Percentiles rank a stretch among this genome's conserved stretches.
Evolutionary conservation across 2,329 filamentous ascomycete species (phyloP).

Genomic region (Penicillium sp.): DNA sequence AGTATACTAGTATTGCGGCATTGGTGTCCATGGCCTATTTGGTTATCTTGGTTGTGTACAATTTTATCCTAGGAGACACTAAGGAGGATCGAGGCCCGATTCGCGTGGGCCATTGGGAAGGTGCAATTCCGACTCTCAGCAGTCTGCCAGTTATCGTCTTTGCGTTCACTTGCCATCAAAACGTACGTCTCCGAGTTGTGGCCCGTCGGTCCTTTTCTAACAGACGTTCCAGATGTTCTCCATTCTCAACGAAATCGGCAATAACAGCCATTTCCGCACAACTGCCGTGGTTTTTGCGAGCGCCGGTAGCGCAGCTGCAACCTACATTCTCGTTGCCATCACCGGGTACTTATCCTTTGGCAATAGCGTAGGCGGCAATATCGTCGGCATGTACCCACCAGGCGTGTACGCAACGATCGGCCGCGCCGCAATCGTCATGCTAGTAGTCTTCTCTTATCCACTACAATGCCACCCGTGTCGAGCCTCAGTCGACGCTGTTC

Average conservation of each 20-base stretch:
- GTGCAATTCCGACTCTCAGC: conserved; percentile 73
- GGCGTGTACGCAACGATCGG: conserved; percentile 85
- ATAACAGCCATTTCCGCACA: conserved; percentile 76
- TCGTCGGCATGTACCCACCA: conserved; percentile 82
- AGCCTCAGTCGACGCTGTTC: conserved; percentile 89
- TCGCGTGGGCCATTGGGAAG: conserved; percentile 73
- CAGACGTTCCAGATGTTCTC: conserved; percentile 77
- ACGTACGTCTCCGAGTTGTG: conserved; percentile 55
- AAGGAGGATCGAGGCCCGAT: conserved; percentile 71
- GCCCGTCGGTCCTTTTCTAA: conserved; percentile 8
- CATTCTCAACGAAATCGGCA: conserved; percentile 88
- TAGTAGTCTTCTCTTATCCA: conserved; percentile 95
- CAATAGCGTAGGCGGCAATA: conserved; percentile 84
- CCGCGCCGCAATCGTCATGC: conserved; percentile 88
- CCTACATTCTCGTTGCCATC: conserved; percentile 89
- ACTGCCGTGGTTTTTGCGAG: conserved; percentile 76
- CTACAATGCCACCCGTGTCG: conserved; percentile 94
- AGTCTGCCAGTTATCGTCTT: conserved; percentile 95
- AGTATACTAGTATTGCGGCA: conserved; percentile 92
- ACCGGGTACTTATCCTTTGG: conserved; percentile 97
- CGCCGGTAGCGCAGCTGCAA: conserved; percentile 80
- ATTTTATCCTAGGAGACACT: conserved; percentile 77
- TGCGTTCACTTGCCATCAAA: conserved; percentile 99
- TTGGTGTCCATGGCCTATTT: conserved; percentile 92
- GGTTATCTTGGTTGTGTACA: conserved; percentile 87